These are phyloP conservation scores for Russula foetens DNA, from an alignment of 768 basidiomycete genomes.

Conservation along the genomic window DNA sequence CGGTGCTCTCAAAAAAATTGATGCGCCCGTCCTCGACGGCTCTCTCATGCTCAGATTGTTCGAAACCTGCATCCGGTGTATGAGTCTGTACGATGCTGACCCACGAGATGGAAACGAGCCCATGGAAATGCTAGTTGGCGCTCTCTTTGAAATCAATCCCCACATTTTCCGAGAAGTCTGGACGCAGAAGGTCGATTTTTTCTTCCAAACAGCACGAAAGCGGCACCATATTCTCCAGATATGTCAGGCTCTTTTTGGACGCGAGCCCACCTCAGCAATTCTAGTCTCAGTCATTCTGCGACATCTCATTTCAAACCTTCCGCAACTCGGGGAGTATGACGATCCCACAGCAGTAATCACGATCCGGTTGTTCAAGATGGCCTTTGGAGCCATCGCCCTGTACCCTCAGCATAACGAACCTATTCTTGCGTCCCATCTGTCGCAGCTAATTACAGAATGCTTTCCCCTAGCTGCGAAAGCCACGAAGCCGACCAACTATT, in stretches of 20 bases:
- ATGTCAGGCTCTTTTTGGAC: conserved; percentile 72
- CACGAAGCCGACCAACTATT: conserved; percentile 85
- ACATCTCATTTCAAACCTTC: conserved; percentile 76
- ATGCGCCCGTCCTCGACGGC: conserved; percentile 74
- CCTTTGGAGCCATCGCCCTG: conserved; percentile 77
- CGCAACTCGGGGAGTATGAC: conserved; percentile 76
- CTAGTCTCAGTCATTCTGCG: conserved; percentile 84
- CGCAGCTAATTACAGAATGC: conserved; percentile 91
- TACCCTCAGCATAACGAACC: conserved; percentile 76
- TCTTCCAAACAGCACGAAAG: conserved; percentile 71
- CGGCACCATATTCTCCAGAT: conserved; percentile 77
- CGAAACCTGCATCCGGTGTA: conserved; percentile 73
- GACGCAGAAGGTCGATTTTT: conserved; percentile 88
- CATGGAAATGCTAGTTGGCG: conserved; percentile 71
- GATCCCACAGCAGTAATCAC: conserved; percentile 75
- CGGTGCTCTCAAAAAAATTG: conserved; percentile 66
- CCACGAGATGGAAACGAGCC: conserved; percentile 67
- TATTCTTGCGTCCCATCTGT: conserved; percentile 88
- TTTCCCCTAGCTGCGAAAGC: conserved; percentile 92
- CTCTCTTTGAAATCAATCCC: conserved; percentile 74
- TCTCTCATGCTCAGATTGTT: conserved; percentile 84
- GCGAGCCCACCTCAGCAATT: conserved; percentile 70
- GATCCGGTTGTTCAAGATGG: conserved; percentile 91
- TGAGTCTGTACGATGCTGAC: conserved; percentile 73
- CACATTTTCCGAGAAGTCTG: conserved; percentile 96